phyloP scores from a whole-genome alignment of 306 rosid species.

The Gastrolobium villosum region DNA sequence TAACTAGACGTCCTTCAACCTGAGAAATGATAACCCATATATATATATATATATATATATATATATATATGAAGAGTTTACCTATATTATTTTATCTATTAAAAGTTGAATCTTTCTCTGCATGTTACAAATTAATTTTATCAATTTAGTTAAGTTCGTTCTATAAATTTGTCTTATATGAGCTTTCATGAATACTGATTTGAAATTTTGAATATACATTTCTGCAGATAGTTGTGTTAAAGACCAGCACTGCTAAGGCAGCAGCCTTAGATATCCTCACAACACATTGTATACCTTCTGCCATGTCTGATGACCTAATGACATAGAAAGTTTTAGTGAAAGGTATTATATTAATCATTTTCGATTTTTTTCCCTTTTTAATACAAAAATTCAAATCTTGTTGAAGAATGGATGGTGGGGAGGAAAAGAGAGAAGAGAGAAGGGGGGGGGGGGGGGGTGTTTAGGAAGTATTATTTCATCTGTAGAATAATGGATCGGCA shows the following conservation, averaged over 20 bases:
- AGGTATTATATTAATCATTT: not conserved
- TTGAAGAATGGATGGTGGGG: slow-evolving; percentile 14
- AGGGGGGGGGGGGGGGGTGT: too few species aligned
- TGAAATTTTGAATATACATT: not conserved
- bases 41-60: not conserved
- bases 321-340: slow-evolving; percentile 42
- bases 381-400: not conserved
- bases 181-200: slow-evolving; percentile 21
- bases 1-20: too few species aligned
- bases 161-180: not conserved
- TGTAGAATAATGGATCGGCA: slow-evolving; percentile 7
- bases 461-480: slow-evolving; percentile 10
- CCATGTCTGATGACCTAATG: slow-evolving; percentile 73
- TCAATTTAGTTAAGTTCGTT: not conserved
- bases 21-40: too few species aligned
- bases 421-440: not conserved
- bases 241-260: slow-evolving; percentile 68
- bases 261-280: slow-evolving; percentile 72
- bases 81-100: not conserved
- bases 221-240: slow-evolving; percentile 67
- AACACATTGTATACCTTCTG: slow-evolving; percentile 81
- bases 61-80: not conserved
- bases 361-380: not conserved
- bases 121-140: not conserved
- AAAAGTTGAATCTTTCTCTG: slow-evolving; percentile 19